Evolutionary conservation across 768 basidiomycete genomes (phyloP).

Genomic region (Suillus bovinus): DNA sequence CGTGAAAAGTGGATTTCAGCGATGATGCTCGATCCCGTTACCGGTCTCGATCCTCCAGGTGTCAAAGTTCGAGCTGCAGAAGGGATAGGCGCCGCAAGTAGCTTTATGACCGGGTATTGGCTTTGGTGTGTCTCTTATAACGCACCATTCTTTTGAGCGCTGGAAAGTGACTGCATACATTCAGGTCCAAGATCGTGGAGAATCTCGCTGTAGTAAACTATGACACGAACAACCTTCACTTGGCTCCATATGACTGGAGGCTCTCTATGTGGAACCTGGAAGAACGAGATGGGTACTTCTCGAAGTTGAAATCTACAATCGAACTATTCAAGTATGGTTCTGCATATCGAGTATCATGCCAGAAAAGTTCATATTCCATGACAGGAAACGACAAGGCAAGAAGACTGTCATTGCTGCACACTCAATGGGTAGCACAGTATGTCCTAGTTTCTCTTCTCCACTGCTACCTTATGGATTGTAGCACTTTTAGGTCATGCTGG

Average conservation of each 20-base stretch:
- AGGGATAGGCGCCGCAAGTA: constrained; percentile 88
- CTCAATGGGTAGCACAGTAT: constrained; percentile 82
- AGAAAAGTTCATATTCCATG: background rate
- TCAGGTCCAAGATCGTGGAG: constrained; percentile 88
- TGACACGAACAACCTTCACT: constrained; percentile 84
- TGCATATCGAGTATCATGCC: background rate
- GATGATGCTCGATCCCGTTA: constrained; percentile 88
- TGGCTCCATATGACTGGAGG: constrained; percentile 92
- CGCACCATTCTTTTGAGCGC: background rate
- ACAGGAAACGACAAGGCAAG: constrained; percentile 64
- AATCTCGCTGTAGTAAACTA: constrained; percentile 93
- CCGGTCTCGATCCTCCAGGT: constrained; percentile 85
- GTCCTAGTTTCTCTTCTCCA: constrained; percentile 20
- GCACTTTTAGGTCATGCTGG: constrained; percentile 41
- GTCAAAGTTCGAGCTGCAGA: constrained; percentile 90
- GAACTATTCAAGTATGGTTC: constrained; percentile 69
- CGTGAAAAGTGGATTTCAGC: constrained; percentile 88
- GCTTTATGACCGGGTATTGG: constrained; percentile 91
- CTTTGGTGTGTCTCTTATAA: constrained; percentile 60
- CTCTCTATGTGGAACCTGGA: constrained; percentile 89
- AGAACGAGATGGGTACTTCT: constrained; percentile 88
- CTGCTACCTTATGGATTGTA: constrained; percentile 49
- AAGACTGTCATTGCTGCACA: constrained; percentile 86
- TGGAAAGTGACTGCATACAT: background rate
- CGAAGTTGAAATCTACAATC: constrained; percentile 75